phyloP scores from a whole-genome alignment of 345 rosid genomes.

The Toxicodendron radicans region DNA sequence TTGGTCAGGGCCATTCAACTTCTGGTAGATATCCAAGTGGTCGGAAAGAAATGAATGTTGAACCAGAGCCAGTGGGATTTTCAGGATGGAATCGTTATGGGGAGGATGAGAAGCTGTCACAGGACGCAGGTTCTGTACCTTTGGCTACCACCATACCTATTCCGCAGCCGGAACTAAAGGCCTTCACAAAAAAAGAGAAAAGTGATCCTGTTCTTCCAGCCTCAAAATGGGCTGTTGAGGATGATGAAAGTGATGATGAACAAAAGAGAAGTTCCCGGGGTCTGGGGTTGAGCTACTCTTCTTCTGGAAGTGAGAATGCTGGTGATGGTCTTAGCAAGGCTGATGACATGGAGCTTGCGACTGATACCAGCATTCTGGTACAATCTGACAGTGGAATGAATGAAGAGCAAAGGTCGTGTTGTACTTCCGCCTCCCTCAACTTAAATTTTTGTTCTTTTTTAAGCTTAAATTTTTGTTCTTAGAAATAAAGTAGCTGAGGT shows the following conservation, averaged over 20 bases:
- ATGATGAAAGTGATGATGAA: slow-evolving; percentile 86
- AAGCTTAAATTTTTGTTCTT: background rate
- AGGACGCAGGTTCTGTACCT: slow-evolving; percentile 39
- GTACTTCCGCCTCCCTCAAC: background rate
- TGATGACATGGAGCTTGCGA: slow-evolving; percentile 60
- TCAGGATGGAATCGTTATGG: slow-evolving; percentile 49
- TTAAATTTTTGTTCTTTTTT: background rate
- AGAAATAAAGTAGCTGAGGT: background rate
- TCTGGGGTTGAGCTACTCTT: slow-evolving; percentile 76
- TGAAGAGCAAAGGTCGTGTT: slow-evolving; percentile 84
- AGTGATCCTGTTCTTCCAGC: slow-evolving; percentile 76
- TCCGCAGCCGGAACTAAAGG: slow-evolving; percentile 71
- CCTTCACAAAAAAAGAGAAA: slow-evolving; percentile 68
- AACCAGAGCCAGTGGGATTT: slow-evolving; percentile 43
- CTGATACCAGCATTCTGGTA: slow-evolving; percentile 43
- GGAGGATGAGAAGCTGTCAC: slow-evolving; percentile 46
- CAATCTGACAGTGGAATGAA: slow-evolving; percentile 66
- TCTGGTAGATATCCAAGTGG: slow-evolving; percentile 47
- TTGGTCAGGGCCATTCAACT: slow-evolving; percentile 50
- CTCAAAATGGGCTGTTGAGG: slow-evolving; percentile 97
- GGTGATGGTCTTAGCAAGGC: slow-evolving; percentile 57
- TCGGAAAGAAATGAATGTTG: slow-evolving; percentile 51
- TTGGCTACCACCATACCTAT: slow-evolving; percentile 43
- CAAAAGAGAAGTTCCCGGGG: slow-evolving; percentile 55
- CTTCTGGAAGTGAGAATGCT: slow-evolving; percentile 85